Conservation (phyloP, 768 basidiomycete species). For the Tricholoma flavovirens region DNA sequence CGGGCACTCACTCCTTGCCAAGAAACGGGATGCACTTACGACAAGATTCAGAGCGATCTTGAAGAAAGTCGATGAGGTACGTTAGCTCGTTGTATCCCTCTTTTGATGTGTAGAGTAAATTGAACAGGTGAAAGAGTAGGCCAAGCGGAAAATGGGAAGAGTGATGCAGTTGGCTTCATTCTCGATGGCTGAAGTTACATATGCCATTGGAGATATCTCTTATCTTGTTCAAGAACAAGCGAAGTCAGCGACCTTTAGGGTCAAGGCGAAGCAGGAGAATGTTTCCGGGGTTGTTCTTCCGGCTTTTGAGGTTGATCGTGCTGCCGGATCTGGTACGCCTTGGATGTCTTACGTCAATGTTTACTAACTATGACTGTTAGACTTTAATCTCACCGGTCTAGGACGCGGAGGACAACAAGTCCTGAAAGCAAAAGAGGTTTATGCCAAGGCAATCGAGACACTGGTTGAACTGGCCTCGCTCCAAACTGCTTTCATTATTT, state of each 20-base stretch:
- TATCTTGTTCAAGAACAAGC: constrained; percentile 98
- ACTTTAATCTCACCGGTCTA: constrained; percentile 95
- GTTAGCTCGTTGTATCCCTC: constrained; percentile 4
- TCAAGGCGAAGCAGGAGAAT: constrained; percentile 95
- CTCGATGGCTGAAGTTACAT: constrained; percentile 98
- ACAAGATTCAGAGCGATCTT: constrained; percentile 93
- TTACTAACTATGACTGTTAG: constrained; percentile 31
- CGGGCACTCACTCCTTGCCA: constrained; percentile 91
- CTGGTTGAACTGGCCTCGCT: constrained; percentile 95
- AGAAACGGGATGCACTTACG: constrained; percentile 96
- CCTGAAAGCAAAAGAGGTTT: constrained; percentile 90
- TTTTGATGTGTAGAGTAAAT: constrained; percentile 1
- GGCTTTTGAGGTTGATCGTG: constrained; percentile 89
- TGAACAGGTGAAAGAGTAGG: constrained; percentile 45
- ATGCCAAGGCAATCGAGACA: constrained; percentile 95
- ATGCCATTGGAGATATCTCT: constrained; percentile 94
- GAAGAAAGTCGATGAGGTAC: constrained; percentile 94
- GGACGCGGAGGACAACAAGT: constrained; percentile 97
- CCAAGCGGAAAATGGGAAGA: constrained; percentile 97
- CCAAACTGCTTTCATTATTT: constrained; percentile 96
- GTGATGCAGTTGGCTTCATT: constrained; percentile 99
- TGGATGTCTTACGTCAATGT: not conserved
- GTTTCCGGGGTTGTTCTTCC: constrained; percentile 96
- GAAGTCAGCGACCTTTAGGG: constrained; percentile 84
- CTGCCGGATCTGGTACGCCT: constrained; percentile 67